Base-by-base conservation (phyloP, 495 filamentous ascomycete species). In the Neurospora tetraspora region DNA sequence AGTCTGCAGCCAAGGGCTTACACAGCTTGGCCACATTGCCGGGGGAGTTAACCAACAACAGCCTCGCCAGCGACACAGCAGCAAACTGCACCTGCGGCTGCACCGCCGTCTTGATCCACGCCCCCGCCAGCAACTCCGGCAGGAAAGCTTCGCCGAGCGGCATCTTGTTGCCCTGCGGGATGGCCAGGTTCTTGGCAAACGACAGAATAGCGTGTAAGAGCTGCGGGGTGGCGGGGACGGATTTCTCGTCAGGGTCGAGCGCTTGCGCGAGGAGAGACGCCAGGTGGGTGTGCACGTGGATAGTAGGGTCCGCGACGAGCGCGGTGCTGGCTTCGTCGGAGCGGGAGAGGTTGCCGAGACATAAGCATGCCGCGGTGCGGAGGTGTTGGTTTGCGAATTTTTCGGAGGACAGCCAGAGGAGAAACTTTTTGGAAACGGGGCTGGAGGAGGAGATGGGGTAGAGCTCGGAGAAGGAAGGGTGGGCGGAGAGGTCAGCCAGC, bases 181-280 rank as follows among this genome's bases (percentile, higher is more conserved):
- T 89, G 40, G 91, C 90, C 3, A 95, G 84, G 75, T 96, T 95
- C 77, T 93, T 94, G 71, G 94, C 82, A 75, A 94, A 93, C n/a
- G 91, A 87, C 9, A 93, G 84, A 5, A 85, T 83, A 10, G 91
- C 86, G 78, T 93, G 91, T 4, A 91, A 81, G 1, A 92, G 85
- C 36, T 89, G 86, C 0, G 80, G 73, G 74, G 84, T 75, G 42
- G 71, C 74, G 23, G 80, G 69, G 5, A 72, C 42, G 1, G 68
- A 71, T 23, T 79, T 69, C 38, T 77, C 42, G 10, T 39, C 42
- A 43, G 75, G 70, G 70, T 11, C 39, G 70, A 80, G 72, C 4
- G 81, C 76, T 2, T 75, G 61, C 79, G 71, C 45, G 14, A 93
- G 81, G 39, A 90, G 85, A 0, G 77, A 72, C 42, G 89, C 83